Evolutionary conservation across 192 early-diverging fungal species (phyloP), one percentile per base, ranked within the genome.

Genomic region (Backusella sp.): DNA sequence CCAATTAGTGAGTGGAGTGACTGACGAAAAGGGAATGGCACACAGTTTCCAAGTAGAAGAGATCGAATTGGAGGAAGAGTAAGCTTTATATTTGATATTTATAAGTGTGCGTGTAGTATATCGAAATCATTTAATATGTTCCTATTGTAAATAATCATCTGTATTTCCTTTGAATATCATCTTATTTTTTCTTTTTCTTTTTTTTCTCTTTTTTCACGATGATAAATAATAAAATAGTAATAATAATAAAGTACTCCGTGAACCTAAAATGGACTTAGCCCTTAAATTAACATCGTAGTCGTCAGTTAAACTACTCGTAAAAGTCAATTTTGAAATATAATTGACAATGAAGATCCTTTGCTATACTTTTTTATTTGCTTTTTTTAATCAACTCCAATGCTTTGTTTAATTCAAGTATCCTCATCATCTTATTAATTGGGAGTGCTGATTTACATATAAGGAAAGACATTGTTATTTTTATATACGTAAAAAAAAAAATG

Each of bases 1-100:
- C 52, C 70, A 77, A 19, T 17, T 77, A 26, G 76, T 77, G 1
- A 77, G 76, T 52, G 76, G 76, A 11, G 59, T 77, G 23, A 66
- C 71, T 9, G 76, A 73, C 53, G 65, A 65, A 49, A 41, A 77
- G 12, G 76, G 76, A 23, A 62, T 66, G 68, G 41, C 71, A 32
- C 76, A 77, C 49, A 68, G 41, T 28, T 77, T 77, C 26, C 36
- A 53, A 26, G 59, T 77, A 28, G 71, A 77, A 73, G 76, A 77
- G 26, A 53, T 76, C 12, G 56, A 62, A 62, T 28, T 62, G 26
- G 56, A 62, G 0, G 56, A 62, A 62, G 56, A 62, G 1, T 62
- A 62, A 28, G 23, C 56, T 44, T 44, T 44, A 44, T 44, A 44
- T 44, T 44, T 44, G 42, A 44, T 44, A 62, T 23, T 21, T 23